A percentile compares a stretch with the other conserved stretches of the same genome.
Evolutionary conservation across 768 basidiomycete genomes (phyloP).

Genomic region (Xerocomellus intermedius): DNA sequence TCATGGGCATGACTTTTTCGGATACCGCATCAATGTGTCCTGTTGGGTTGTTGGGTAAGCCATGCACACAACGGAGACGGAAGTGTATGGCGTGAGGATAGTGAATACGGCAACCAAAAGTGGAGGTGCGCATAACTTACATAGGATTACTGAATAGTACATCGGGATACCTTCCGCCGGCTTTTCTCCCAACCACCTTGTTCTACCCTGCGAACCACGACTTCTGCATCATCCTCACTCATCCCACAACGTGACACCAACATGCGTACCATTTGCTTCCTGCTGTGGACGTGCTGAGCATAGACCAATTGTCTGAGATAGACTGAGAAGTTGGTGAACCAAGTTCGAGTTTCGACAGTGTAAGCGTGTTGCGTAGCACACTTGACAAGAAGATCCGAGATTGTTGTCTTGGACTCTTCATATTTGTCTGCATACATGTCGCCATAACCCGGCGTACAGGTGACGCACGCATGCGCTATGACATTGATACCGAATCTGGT

Average conservation of each 20-base stretch:
- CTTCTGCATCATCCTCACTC: conserved; percentile 21
- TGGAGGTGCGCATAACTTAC: conserved; percentile 6
- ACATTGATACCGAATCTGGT: conserved; percentile 19
- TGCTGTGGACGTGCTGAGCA: conserved; percentile 17
- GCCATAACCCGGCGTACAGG: conserved; percentile 31
- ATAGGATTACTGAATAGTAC: conserved; percentile 19
- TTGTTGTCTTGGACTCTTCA: conserved; percentile 31
- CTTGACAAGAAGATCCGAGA: conserved; percentile 24
- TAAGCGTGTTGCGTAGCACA: conserved; percentile 22
- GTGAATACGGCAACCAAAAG: conserved; percentile 1
- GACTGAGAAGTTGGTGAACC: conserved; percentile 23
- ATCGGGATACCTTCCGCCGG: conserved; percentile 5
- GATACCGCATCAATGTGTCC: neutral
- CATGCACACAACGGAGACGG: neutral
- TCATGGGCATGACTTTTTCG: neutral
- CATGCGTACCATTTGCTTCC: conserved; percentile 27
- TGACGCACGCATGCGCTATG: conserved; percentile 31
- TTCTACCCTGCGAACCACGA: conserved; percentile 18
- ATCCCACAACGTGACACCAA: conserved; percentile 27
- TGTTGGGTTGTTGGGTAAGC: neutral
- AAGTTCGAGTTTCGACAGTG: conserved; percentile 21
- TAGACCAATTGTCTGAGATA: conserved; percentile 26
- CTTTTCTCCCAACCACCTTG: neutral
- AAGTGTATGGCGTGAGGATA: neutral
- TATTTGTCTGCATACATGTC: conserved; percentile 37